Evolutionary conservation across 2,329 filamentous ascomycete species (phyloP).

Genomic region (Cylindrodendrum hubeiense): DNA sequence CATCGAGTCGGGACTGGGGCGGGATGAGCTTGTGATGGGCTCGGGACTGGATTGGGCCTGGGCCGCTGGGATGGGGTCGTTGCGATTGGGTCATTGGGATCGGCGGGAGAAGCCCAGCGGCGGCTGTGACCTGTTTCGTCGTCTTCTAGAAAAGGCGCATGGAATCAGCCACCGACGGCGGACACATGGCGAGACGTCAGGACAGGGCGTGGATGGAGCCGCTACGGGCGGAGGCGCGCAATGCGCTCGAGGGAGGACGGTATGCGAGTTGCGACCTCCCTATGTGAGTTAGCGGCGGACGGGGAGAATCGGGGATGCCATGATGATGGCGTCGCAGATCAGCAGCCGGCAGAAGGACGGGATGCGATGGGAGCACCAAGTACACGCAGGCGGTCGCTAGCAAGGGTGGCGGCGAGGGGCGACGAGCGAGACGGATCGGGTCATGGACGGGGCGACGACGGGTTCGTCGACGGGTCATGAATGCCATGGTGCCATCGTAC

Average conservation of each 20-base stretch:
- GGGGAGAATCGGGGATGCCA: slow-evolving; percentile 23
- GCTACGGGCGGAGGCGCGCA: slow-evolving; percentile 5
- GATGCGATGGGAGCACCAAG: no score
- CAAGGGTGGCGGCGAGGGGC: not conserved
- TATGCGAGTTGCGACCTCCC: no score
- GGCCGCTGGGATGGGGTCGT: no score
- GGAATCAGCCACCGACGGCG: not conserved
- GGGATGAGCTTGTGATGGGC: no score
- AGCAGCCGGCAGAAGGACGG: no score
- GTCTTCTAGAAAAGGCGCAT: slow-evolving; percentile 18
- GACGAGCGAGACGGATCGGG: slow-evolving; percentile 3
- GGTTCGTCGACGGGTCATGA: no score
- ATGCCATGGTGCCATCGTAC: no score
- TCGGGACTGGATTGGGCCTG: no score
- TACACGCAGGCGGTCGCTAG: no score
- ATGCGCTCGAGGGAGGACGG: not conserved
- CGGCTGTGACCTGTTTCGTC: not conserved
- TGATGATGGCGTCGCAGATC: slow-evolving; percentile 15
- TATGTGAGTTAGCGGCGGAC: slow-evolving; percentile 23
- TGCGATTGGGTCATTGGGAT: not conserved
- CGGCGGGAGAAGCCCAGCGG: not conserved
- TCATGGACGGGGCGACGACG: not conserved
- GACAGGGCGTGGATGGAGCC: not conserved
- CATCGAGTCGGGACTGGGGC: no score
- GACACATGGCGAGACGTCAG: not conserved